Conservation (phyloP, 495 filamentous ascomycete genomes). For the Daldinia grandis region DNA sequence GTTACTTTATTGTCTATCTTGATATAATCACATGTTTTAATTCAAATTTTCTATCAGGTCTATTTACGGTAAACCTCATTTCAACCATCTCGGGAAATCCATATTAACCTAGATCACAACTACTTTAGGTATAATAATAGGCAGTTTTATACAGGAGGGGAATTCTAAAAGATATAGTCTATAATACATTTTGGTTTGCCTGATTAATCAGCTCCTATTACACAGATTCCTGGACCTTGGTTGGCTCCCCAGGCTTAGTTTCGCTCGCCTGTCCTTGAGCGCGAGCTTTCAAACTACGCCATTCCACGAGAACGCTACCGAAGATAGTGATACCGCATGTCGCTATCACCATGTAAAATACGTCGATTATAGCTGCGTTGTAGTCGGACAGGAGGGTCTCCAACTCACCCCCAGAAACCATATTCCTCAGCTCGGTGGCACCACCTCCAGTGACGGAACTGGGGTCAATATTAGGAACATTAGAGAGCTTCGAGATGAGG, state of each 20-base stretch:
- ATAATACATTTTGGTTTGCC: neutral
- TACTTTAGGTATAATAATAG: neutral
- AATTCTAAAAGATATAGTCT: neutral
- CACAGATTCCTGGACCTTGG: constrained; percentile 9
- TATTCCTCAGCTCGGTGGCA: constrained; percentile 55
- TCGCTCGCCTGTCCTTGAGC: neutral
- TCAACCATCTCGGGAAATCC: neutral
- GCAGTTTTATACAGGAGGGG: neutral
- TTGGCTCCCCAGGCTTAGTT: neutral
- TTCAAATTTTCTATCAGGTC: no score
- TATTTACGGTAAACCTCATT: neutral
- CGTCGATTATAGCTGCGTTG: constrained; percentile 20
- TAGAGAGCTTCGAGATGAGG: constrained; percentile 54
- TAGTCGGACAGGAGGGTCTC: constrained; percentile 18
- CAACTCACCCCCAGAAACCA: constrained; percentile 21
- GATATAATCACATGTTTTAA: no score
- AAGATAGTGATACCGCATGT: constrained; percentile 15
- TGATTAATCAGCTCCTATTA: constrained; percentile 3
- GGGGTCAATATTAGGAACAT: constrained; percentile 37
- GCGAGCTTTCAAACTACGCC: constrained; percentile 22
- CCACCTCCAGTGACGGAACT: constrained; percentile 47
- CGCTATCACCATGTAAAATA: constrained; percentile 26
- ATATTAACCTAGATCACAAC: neutral
- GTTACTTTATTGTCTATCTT: neutral
- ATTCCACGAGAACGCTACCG: constrained; percentile 23